Percentiles rank a stretch among this genome's conserved stretches.
Evolutionary conservation across 345 rosid species (phyloP).

Genomic region (Camelina sativa): DNA sequence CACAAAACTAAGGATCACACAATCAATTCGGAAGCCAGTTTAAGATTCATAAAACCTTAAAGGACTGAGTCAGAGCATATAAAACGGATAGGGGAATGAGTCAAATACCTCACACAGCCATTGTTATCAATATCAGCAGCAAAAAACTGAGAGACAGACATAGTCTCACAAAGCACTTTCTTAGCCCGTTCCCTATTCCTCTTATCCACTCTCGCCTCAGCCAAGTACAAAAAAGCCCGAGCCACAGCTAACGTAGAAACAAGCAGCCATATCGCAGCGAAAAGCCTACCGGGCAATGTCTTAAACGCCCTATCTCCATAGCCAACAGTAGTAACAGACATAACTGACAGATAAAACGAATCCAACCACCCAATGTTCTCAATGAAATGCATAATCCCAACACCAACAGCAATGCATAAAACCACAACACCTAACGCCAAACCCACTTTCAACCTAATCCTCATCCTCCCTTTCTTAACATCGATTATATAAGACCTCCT

Average conservation of each 20-base stretch:
- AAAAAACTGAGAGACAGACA: conserved; percentile 93
- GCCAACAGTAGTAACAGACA: conserved; percentile 97
- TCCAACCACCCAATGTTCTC: conserved; percentile 87
- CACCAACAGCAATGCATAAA: conserved; percentile 84
- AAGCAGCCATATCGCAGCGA: conserved; percentile 91
- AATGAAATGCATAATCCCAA: conserved; percentile 78
- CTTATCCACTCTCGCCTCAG: conserved; percentile 94
- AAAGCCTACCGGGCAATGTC: conserved; percentile 75
- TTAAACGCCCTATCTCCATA: conserved; percentile 84
- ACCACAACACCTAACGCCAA: conserved; percentile 92
- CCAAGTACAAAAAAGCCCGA: conserved; percentile 79
- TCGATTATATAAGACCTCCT: conserved; percentile 68
- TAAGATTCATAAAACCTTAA: background rate
- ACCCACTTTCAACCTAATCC: conserved; percentile 94
- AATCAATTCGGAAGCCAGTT: background rate
- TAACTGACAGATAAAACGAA: conserved; percentile 88
- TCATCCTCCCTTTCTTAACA: conserved; percentile 96
- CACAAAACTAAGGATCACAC: background rate
- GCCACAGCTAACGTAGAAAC: conserved; percentile 93
- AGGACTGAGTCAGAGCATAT: background rate
- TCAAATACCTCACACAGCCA: conserved; percentile 80
- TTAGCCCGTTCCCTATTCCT: conserved; percentile 81
- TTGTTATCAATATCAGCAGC: conserved; percentile 95
- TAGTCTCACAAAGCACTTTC: conserved; percentile 85
- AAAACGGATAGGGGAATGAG: background rate